Evolutionary conservation across 768 basidiomycete species (phyloP), one percentile per base, ranked within the genome.

Genomic region (Trametes maxima): DNA sequence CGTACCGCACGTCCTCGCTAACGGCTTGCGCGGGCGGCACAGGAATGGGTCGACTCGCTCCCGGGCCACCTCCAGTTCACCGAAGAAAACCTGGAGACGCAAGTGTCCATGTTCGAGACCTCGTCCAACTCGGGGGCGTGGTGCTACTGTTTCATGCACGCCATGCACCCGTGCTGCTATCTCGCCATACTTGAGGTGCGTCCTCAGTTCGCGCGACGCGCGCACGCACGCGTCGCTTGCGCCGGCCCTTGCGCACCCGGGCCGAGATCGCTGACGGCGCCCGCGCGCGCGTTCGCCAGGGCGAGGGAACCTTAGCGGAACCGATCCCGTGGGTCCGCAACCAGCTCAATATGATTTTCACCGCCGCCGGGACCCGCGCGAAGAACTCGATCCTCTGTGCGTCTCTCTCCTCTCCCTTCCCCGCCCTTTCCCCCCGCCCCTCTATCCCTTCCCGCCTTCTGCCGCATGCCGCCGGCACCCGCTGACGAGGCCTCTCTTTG

Each of bases 101-200:
- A 93, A 66, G 76, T 85, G 63, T 82, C 85, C 17, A 89, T 90
- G 84, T 88, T 92, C 65, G 90, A 90, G 69, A 92, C 90, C 21
- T 84, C 83, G 66, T 87, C 88, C 16, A 91, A 90, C 66, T 82
- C 82, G 28, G 88, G 90, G 47, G 88, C 89, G 11, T 93, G 91
- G 92, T 89, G 87, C 67, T 94, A 84, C 75, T 89, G 84, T 65
- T 79, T 80, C 69, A 88, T 91, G 79, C 90, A 94, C 71, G 78
- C 85, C 46, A 77, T 88, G 63, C 83, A 92, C 66, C 88, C 87
- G 43, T 87, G 87, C 60, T 85, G 85, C 66, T 75, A 81, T 35
- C 78, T 92, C 55, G 86, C 84, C 19, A 70, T 92, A 40, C 81
- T 83, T 65, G 78, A 80, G 72, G 90, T 91, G 68, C 75, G 83